Evolutionary conservation across 139 green algal genomes (phyloP).

Genomic region (Closterium sp.): DNA sequence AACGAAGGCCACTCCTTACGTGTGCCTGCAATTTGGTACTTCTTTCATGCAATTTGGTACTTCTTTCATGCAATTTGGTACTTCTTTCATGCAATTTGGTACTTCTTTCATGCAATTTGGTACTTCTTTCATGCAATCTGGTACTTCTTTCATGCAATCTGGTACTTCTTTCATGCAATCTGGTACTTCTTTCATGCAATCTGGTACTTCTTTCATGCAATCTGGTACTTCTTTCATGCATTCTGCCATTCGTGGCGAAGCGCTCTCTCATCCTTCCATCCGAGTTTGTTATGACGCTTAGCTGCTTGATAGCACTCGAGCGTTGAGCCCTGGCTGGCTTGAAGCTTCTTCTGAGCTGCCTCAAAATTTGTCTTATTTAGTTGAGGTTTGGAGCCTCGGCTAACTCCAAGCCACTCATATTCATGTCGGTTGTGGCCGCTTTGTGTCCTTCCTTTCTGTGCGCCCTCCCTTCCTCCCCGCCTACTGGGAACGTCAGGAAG

Average conservation of each 20-base stretch:
- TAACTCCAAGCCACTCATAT: neutral
- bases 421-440: neutral
- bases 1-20: too few relatives aligned
- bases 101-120: too few relatives aligned
- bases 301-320: neutral
- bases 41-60: neutral
- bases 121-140: neutral
- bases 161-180: neutral
- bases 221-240: neutral
- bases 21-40: neutral
- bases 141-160: neutral
- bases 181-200: too few relatives aligned
- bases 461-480: neutral
- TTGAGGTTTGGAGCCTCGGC: too few relatives aligned
- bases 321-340: neutral
- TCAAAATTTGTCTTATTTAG: too few relatives aligned
- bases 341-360: neutral
- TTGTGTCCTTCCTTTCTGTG: too few relatives aligned
- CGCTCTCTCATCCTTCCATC: neutral
- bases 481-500: neutral
- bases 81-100: neutral
- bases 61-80: neutral
- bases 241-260: neutral
- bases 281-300: slow-evolving; percentile 6
- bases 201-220: neutral